Evolutionary conservation across 768 basidiomycete genomes (phyloP), one percentile per base, ranked within the genome.

Genomic region (Phlegmacium glaucopus): DNA sequence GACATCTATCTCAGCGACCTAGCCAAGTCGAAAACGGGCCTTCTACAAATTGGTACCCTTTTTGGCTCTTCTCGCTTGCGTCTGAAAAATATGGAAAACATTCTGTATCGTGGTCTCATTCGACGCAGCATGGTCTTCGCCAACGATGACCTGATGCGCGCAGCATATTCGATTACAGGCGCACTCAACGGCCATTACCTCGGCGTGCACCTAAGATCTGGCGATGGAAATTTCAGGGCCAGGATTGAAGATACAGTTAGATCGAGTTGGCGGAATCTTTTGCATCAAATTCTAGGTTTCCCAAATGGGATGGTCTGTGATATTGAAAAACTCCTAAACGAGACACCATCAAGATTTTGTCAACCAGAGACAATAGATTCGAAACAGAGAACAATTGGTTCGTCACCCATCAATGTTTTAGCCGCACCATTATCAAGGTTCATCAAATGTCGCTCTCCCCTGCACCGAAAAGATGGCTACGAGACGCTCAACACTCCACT

Each of bases 31-130:
- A 55, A 58, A 4, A 68, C 79, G 48, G 78, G 73, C 8, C 74
- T 91, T 22, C 58, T 93, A 12, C 80, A 85, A 47, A 58, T 92
- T 11, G 90, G 90, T 8, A 82, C 83, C 0, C 73, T 91, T 1
- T 91, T 91, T 64, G 88, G 87, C 4, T 83, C 87, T 1, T 81
- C 82, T 2, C 77, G 90, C 8, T 66, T 91, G 2, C 72, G 76
- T 17, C 70, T 89, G 0, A 71, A 66, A 16, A 56, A 68, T 25
- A 53, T 57, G 8, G 56, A 57, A 11, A 75, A 80, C 52, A 58
- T 69, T 41, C 61, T 57, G 11, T 56, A 80, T 22, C 79, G 82
- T 2, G 60, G 67, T 6, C 54, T 63, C 13, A 68, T 85, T 42
- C 77, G 87, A 12, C 63, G 67, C 47, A 61, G 59, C 35, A 89